Percentiles rank a stretch among this genome's conserved stretches.
These are phyloP conservation scores for Phialophora verrucosa DNA, from an alignment of 2,329 filamentous ascomycete species.

Conservation along the genomic window DNA sequence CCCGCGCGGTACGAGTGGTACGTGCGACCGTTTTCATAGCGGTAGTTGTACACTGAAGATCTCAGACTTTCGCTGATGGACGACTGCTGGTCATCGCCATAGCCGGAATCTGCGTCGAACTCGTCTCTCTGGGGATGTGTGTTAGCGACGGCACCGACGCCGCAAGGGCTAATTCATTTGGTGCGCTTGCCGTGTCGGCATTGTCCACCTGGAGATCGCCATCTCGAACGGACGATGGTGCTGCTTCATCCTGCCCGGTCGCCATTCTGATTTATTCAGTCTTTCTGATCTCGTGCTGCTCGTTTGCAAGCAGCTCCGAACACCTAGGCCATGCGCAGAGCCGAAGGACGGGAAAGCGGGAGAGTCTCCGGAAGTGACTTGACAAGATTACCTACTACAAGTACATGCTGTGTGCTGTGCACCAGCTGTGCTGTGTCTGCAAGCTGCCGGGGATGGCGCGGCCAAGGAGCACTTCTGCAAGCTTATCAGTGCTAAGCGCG, in stretches of 20 bases:
- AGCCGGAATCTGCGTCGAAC: slow-evolving; percentile 6
- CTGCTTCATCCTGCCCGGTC: not conserved
- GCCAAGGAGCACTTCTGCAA: not conserved
- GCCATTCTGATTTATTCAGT: not conserved
- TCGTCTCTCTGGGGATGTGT: slow-evolving; percentile 2
- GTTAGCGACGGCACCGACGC: not conserved
- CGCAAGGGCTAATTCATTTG: not conserved
- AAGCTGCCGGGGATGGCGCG: not conserved
- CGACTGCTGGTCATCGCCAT: not conserved
- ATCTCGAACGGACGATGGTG: not conserved
- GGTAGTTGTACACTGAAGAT: slow-evolving; percentile 13
- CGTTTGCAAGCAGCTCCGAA: no score
- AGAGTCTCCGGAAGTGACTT: not conserved
- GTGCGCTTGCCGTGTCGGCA: not conserved
- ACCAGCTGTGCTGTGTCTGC: not conserved
- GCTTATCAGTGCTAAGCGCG: not conserved
- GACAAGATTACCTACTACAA: not conserved
- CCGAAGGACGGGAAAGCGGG: not conserved
- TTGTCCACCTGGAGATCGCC: not conserved
- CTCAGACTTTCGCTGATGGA: not conserved
- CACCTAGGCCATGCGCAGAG: no score
- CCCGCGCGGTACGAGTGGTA: slow-evolving; percentile 12
- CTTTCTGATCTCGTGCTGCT: no score
- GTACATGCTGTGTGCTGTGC: no score
- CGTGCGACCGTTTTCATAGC: slow-evolving; percentile 9